Percentiles rank a stretch among this genome's conserved stretches.
Conservation (phyloP, 2,329 filamentous ascomycete genomes). For the Beauveria scarabaeidicola region DNA sequence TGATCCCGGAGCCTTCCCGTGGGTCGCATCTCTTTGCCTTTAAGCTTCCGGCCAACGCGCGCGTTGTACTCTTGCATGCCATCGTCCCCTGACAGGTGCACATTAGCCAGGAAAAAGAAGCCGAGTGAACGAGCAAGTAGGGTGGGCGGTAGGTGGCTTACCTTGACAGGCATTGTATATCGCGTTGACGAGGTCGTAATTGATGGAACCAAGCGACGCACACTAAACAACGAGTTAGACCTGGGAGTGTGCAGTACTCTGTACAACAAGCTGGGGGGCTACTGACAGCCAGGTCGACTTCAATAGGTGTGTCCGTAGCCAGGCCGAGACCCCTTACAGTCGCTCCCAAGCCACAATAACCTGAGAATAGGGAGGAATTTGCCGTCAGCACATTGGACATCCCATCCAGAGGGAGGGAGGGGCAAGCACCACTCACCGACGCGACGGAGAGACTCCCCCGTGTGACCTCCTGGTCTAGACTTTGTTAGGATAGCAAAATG, state of each 20-base stretch:
- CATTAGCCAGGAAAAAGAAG: background rate
- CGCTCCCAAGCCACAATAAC: constrained; percentile 64
- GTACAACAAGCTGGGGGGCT: background rate
- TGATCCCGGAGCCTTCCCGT: constrained; percentile 30
- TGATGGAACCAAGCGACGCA: constrained; percentile 74
- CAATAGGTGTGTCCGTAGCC: constrained; percentile 42
- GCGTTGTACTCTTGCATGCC: constrained; percentile 38
- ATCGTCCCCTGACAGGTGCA: constrained; percentile 22
- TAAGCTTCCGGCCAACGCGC: constrained; percentile 24
- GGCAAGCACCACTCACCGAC: constrained; percentile 21
- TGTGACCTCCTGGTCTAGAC: constrained; percentile 28
- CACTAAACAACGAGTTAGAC: constrained; percentile 36
- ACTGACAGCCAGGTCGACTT: constrained; percentile 66
- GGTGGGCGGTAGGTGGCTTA: constrained; percentile 21
- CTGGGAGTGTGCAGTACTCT: constrained; percentile 2
- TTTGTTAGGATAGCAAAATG: constrained; percentile 13
- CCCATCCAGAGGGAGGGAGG: background rate
- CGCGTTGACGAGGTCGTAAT: constrained; percentile 52
- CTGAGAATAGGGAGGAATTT: constrained; percentile 32
- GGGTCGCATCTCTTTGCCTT: constrained; percentile 18
- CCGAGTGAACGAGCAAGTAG: background rate
- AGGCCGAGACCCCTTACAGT: constrained; percentile 59
- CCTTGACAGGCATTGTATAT: constrained; percentile 49
- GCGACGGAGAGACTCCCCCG: constrained; percentile 20
- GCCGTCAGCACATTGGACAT: background rate